These are phyloP conservation scores for Fusarium sp. DNA, from an alignment of 2,329 filamentous ascomycete species.

Conservation along the genomic window DNA sequence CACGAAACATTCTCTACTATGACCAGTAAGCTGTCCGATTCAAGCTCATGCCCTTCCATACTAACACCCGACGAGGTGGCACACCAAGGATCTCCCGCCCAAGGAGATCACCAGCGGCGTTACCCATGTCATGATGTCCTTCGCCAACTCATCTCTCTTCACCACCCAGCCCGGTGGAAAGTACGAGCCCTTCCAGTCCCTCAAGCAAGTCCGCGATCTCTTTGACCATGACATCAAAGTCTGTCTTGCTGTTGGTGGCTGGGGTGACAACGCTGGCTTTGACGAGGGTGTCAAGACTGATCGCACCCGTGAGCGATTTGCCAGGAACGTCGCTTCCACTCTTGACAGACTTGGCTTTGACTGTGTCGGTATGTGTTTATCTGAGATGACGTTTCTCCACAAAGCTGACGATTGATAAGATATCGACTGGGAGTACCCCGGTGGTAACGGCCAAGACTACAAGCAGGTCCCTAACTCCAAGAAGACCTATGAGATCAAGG, in stretches of 20 bases:
- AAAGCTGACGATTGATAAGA: constrained; percentile 52
- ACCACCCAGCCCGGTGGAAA: constrained; percentile 51
- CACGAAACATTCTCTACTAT: constrained; percentile 56
- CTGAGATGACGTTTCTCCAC: fast-evolving
- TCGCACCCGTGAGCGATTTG: constrained; percentile 61
- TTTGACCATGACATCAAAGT: constrained; percentile 67
- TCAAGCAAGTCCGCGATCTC: constrained; percentile 62
- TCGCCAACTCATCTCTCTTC: constrained; percentile 63
- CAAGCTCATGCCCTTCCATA: neutral
- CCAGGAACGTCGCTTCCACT: constrained; percentile 66
- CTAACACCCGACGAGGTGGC: constrained; percentile 51
- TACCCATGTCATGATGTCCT: constrained; percentile 66
- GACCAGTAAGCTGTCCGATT: constrained; percentile 54
- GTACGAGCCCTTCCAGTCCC: constrained; percentile 65
- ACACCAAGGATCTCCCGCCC: constrained; percentile 52
- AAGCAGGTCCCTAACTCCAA: constrained; percentile 68
- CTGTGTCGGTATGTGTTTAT: constrained; percentile 61
- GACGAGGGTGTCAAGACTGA: constrained; percentile 60
- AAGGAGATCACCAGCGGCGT: constrained; percentile 56
- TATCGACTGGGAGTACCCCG: constrained; percentile 73
- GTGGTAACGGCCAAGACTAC: constrained; percentile 77
- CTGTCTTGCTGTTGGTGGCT: constrained; percentile 73
- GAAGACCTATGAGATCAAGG: constrained; percentile 69
- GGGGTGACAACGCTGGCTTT: constrained; percentile 71
- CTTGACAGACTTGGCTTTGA: constrained; percentile 67